Percentiles rank a stretch among this genome's conserved stretches.
Conservation (phyloP, 257 asterid species). For the Solanum phureja region DNA sequence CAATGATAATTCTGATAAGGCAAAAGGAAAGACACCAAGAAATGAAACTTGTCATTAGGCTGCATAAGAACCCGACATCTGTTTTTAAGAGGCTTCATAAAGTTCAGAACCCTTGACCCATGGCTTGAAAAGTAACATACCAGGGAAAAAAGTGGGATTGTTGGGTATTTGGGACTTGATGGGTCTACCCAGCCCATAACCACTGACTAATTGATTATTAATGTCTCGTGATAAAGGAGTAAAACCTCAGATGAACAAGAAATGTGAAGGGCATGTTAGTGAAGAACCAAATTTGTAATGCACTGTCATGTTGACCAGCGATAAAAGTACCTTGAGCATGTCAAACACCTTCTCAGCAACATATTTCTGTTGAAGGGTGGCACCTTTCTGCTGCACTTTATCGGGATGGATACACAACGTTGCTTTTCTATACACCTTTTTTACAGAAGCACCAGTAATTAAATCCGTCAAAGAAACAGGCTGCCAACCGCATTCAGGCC, state of each 20-base stretch:
- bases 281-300: neutral
- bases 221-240: neutral
- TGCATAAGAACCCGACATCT: neutral
- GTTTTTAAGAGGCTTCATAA: neutral
- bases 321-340: conserved; percentile 72
- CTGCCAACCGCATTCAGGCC: conserved; percentile 99
- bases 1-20: neutral
- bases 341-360: conserved; percentile 97
- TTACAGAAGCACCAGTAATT: conserved; percentile 82
- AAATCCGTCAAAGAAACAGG: conserved; percentile 96
- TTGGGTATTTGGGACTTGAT: neutral
- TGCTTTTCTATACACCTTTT: conserved; percentile 88
- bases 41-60: neutral
- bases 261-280: neutral
- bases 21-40: neutral
- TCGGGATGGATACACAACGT: conserved; percentile 98
- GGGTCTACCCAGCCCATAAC: neutral
- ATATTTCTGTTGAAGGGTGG: conserved; percentile 92
- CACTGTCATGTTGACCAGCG: neutral
- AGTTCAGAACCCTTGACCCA: neutral
- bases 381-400: conserved; percentile 99
- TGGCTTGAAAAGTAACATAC: neutral
- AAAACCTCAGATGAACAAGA: neutral
- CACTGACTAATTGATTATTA: neutral
- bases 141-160: neutral